phyloP scores from a whole-genome alignment of 805 yeast species.

The Kuraishia ogatae region DNA sequence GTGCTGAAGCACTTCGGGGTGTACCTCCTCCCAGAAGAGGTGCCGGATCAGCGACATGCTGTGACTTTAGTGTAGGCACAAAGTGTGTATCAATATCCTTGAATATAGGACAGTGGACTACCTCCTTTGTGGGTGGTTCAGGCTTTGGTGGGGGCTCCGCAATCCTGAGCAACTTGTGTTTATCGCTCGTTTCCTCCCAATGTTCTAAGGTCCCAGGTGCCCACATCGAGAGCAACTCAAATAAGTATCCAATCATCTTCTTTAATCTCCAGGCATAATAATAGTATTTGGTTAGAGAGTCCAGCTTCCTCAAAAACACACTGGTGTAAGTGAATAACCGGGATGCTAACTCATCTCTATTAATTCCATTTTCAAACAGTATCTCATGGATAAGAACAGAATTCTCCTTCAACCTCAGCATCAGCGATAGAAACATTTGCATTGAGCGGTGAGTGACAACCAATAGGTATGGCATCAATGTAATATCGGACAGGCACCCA shows the following conservation, averaged over 20 bases:
- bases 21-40: neutral
- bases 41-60: neutral
- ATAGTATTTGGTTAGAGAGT: constrained; percentile 26
- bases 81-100: constrained; percentile 7
- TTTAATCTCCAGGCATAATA: constrained; percentile 38
- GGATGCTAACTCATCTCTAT: constrained; percentile 21
- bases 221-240: constrained; percentile 22
- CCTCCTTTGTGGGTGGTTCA: neutral
- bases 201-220: constrained; percentile 8
- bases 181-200: neutral
- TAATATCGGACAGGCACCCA: constrained; percentile 34
- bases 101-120: constrained; percentile 10
- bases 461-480: constrained; percentile 39
- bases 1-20: neutral
- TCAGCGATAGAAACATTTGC: constrained; percentile 49
- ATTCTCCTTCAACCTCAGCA: constrained; percentile 33
- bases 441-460: constrained; percentile 47
- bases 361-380: constrained; percentile 22
- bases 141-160: neutral
- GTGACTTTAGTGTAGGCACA: constrained; percentile 1
- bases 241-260: constrained; percentile 30
- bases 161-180: neutral
- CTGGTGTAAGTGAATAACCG: constrained; percentile 24
- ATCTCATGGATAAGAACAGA: constrained; percentile 25
- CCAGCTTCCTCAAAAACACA: constrained; percentile 25